Percentiles rank a stretch among this genome's conserved stretches.
These are phyloP conservation scores for Solanum neorickii DNA, from an alignment of 257 asterid species.

Conservation along the genomic window DNA sequence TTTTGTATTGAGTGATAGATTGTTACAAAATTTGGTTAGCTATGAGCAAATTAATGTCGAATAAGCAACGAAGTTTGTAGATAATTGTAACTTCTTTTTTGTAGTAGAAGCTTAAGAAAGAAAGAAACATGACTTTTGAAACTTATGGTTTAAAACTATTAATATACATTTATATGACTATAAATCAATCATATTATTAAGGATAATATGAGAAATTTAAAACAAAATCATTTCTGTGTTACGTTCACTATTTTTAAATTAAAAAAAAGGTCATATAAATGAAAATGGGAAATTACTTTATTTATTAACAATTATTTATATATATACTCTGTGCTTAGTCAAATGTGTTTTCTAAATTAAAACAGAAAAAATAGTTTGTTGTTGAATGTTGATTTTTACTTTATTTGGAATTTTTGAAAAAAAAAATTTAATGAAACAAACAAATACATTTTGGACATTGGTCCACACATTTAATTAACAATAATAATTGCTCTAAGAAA, in stretches of 20 bases:
- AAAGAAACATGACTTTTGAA: not conserved
- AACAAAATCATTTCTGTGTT: not conserved
- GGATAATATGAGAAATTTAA: not conserved
- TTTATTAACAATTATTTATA: not conserved
- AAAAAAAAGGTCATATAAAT: not conserved
- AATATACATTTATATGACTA: not conserved
- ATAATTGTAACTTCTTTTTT: not conserved
- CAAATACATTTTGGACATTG: not conserved
- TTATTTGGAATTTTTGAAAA: not conserved
- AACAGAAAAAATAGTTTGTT: not conserved
- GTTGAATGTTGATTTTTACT: not conserved
- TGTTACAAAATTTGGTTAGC: not conserved
- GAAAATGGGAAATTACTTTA: accelerated
- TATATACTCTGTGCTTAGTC: not conserved
- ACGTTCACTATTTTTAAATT: not conserved
- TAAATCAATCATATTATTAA: not conserved
- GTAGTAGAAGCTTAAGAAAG: not conserved
- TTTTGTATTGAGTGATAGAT: not conserved
- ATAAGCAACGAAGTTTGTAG: not conserved
- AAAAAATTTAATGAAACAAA: not conserved
- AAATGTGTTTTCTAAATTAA: not conserved
- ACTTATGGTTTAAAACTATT: not conserved
- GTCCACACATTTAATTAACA: not conserved
- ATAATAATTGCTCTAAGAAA: not conserved
- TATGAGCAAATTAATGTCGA: not conserved